A percentile compares a stretch with the other conserved stretches of the same genome.
Conservation (phyloP, 2,329 filamentous ascomycete genomes). For the Akanthomyces muscarius region DNA sequence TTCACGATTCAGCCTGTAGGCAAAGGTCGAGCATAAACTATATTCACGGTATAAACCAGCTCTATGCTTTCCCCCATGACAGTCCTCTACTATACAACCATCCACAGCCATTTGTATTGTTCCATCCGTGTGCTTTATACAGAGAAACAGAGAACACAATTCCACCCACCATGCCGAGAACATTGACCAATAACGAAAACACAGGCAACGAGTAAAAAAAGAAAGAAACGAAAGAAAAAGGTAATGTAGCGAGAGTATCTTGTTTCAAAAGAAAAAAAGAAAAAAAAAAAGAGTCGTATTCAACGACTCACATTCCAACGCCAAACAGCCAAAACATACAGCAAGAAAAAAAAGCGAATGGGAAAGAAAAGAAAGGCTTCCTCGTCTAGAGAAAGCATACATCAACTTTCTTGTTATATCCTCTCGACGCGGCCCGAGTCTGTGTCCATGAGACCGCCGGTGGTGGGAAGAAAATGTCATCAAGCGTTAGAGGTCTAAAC, state of each 20-base stretch:
- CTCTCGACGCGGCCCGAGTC: background rate
- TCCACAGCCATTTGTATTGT: too few species aligned
- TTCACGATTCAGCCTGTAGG: too few species aligned
- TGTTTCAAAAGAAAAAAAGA: background rate
- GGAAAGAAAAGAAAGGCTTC: background rate
- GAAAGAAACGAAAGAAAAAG: background rate
- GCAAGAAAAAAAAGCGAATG: background rate
- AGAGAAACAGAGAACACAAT: too few species aligned
- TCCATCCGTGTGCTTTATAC: too few species aligned
- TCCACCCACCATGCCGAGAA: too few species aligned
- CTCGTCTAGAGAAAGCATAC: background rate
- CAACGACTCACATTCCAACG: background rate
- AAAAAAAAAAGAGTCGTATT: background rate
- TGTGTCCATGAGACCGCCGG: constrained; percentile 24
- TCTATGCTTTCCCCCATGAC: too few species aligned
- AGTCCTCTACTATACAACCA: too few species aligned
- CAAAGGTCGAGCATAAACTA: too few species aligned
- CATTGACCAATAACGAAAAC: too few species aligned
- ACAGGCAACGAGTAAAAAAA: too few species aligned
- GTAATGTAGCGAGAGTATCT: background rate
- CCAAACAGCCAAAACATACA: background rate
- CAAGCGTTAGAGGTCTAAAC: constrained; percentile 6
- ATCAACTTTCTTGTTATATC: background rate
- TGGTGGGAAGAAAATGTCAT: constrained; percentile 3
- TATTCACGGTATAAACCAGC: too few species aligned